Evolutionary conservation across 2,329 filamentous ascomycete genomes (phyloP).

Genomic region (Aureobasidium mangrovei): DNA sequence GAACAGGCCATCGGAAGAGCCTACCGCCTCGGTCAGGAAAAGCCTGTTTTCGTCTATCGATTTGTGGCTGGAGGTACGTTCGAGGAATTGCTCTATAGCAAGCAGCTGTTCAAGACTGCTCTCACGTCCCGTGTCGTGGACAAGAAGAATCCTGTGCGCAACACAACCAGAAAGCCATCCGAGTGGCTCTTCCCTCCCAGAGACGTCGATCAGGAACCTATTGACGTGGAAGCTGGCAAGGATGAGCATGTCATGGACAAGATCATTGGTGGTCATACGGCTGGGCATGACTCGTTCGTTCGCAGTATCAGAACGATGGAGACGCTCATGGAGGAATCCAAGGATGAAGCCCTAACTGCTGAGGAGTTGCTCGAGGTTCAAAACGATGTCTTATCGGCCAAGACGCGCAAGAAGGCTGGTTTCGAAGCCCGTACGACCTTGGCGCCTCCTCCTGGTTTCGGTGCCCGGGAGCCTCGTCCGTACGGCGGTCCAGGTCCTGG

Average conservation of each 20-base stretch:
- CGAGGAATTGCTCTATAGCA: constrained; percentile 65
- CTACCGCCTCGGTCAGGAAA: constrained; percentile 75
- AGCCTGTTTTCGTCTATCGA: constrained; percentile 76
- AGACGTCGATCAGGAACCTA: constrained; percentile 42
- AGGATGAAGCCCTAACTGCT: constrained; percentile 25
- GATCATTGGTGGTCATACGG: constrained; percentile 46
- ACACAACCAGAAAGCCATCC: constrained; percentile 44
- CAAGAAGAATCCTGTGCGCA: constrained; percentile 65
- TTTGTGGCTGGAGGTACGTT: constrained; percentile 71
- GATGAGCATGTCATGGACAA: constrained; percentile 52
- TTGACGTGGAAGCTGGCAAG: constrained; percentile 45
- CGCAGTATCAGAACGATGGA: constrained; percentile 27
- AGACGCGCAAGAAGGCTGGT: not conserved
- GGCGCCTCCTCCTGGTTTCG: not conserved
- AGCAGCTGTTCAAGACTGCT: constrained; percentile 72
- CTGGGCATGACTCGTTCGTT: constrained; percentile 42
- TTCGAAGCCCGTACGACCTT: not conserved
- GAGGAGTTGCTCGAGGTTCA: constrained; percentile 25
- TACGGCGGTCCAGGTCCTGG: not conserved
- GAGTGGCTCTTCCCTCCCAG: constrained; percentile 54
- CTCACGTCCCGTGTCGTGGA: constrained; percentile 74
- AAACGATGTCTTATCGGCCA: constrained; percentile 18
- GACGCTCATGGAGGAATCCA: constrained; percentile 25
- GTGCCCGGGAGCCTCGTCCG: no score
- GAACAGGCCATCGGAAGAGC: constrained; percentile 80